phyloP scores from a whole-genome alignment of 163 green algal species.

The Picocystis sp. region DNA sequence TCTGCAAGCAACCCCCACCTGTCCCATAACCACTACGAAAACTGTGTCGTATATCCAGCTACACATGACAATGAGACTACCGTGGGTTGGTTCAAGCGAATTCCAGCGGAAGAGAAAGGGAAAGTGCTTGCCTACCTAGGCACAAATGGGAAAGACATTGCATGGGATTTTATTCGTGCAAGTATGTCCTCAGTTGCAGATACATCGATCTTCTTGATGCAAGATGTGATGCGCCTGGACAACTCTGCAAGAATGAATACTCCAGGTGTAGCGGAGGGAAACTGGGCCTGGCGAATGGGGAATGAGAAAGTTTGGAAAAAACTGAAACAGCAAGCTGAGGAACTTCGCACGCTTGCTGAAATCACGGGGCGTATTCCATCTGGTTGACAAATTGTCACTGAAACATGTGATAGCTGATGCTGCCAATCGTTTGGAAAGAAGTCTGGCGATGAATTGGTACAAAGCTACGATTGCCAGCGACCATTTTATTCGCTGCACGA shows the following conservation, averaged over 20 bases:
- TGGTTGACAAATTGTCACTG: no score
- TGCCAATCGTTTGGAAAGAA: no score
- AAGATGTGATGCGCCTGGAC: conserved; percentile 91
- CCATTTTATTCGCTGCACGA: no score
- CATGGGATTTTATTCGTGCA: conserved; percentile 65
- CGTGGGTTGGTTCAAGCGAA: conserved; percentile 23
- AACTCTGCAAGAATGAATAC: conserved; percentile 90
- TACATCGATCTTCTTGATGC: conserved; percentile 50
- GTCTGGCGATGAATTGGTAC: no score
- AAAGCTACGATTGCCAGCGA: no score
- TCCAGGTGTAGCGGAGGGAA: conserved; percentile 62
- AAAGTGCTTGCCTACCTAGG: conserved; percentile 35
- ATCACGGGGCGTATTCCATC: no score
- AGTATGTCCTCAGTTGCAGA: conserved; percentile 47
- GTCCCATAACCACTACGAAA: conserved; percentile 89
- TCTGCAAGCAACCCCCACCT: conserved; percentile 79
- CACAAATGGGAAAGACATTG: conserved; percentile 46
- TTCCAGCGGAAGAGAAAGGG: conserved; percentile 35
- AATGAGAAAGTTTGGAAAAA: conserved; percentile 32
- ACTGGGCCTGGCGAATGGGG: conserved; percentile 81
- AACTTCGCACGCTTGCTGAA: no score
- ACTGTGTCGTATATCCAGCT: conserved; percentile 82
- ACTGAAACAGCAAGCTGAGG: background rate
- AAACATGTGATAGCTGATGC: no score
- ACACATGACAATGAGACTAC: conserved; percentile 88